A percentile compares a stretch with the other conserved stretches of the same genome.
Conservation (phyloP, 345 rosid genomes). For the Pelargonium nanum region DNA sequence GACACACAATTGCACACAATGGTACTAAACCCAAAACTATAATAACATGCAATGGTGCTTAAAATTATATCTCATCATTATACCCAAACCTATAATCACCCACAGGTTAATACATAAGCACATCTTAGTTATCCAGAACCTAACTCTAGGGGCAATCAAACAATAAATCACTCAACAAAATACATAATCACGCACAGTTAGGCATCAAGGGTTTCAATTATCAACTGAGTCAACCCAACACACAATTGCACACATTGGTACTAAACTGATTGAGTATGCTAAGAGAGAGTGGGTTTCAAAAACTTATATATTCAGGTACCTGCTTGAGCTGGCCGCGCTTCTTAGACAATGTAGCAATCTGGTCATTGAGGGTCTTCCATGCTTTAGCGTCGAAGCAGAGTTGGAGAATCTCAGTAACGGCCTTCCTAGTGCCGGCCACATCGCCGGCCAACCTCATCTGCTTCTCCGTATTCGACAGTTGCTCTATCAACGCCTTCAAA, state of each 20-base stretch:
- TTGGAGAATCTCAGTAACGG: conserved; percentile 57
- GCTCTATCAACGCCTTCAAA: conserved; percentile 57
- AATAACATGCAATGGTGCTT: not conserved
- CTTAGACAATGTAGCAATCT: conserved; percentile 65
- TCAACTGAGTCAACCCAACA: not conserved
- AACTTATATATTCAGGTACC: conserved; percentile 21
- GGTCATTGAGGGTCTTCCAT: conserved; percentile 69
- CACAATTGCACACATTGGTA: not conserved
- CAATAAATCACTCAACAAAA: not conserved
- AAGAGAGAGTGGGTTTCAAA: not conserved
- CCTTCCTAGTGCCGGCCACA: conserved; percentile 65
- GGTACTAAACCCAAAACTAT: not conserved
- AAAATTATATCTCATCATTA: not conserved
- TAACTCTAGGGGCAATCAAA: not conserved
- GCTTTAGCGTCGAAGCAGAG: conserved; percentile 83
- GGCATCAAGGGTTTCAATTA: not conserved
- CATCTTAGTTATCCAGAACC: no score
- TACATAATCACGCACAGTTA: not conserved
- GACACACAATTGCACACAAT: not conserved
- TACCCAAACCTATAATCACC: not conserved
- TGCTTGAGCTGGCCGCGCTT: conserved; percentile 89
- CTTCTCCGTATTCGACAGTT: conserved; percentile 66
- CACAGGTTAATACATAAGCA: no score
- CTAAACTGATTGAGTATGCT: not conserved
- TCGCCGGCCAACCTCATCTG: conserved; percentile 76